These are phyloP conservation scores for Coelastrella sp. DNA, from an alignment of 139 green algal genomes.

Conservation along the genomic window DNA sequence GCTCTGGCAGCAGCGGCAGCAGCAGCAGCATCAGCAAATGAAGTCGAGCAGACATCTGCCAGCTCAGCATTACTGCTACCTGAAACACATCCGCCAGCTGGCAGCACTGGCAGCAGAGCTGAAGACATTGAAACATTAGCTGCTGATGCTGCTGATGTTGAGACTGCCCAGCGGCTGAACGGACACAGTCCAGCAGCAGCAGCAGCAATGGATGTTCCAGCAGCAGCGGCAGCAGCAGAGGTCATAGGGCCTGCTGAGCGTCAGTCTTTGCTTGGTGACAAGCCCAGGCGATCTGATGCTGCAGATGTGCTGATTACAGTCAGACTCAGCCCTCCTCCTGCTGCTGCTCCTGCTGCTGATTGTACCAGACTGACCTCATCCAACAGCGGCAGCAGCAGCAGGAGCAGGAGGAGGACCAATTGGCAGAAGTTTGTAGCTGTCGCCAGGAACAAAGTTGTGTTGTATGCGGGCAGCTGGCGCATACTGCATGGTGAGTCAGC, in stretches of 20 bases:
- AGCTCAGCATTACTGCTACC: background rate
- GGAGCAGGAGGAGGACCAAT: background rate
- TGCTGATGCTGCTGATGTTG: too few relatives aligned
- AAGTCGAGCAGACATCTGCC: background rate
- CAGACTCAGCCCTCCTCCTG: background rate
- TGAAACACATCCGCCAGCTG: background rate
- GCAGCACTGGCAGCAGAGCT: background rate
- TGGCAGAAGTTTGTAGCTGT: conserved; percentile 24
- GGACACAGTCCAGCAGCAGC: background rate
- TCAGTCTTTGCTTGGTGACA: background rate
- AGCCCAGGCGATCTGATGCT: background rate
- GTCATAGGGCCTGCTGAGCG: background rate
- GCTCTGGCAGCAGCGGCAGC: conserved; percentile 35
- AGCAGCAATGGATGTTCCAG: background rate
- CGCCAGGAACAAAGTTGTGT: conserved; percentile 18
- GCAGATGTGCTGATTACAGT: background rate
- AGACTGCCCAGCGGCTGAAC: too few relatives aligned
- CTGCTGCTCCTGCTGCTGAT: background rate
- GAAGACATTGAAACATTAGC: too few relatives aligned
- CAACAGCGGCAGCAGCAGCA: background rate
- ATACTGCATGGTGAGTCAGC: conserved; percentile 28
- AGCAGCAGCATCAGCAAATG: background rate
- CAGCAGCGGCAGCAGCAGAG: background rate
- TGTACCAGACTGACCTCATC: background rate
- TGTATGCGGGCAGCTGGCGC: conserved; percentile 32